A percentile compares a stretch with the other conserved stretches of the same genome.
phyloP scores from a whole-genome alignment of 2,329 filamentous ascomycete species.

The Sporothrix euskadiensis region DNA sequence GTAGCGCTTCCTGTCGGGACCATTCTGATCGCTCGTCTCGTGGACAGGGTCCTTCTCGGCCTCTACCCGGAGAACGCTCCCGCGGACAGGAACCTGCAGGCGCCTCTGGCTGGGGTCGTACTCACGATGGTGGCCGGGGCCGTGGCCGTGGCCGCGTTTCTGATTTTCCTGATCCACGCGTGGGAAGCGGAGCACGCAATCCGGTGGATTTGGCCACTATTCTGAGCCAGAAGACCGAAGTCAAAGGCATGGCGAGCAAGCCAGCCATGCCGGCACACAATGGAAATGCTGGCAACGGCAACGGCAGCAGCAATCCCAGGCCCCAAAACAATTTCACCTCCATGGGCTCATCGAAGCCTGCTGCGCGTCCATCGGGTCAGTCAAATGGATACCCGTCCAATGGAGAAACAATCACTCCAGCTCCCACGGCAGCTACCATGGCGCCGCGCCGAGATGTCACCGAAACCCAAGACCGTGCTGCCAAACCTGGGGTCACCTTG shows the following conservation, averaged over 20 bases:
- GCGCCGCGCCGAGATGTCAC: background rate
- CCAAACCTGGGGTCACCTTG: background rate
- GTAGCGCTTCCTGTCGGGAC: background rate
- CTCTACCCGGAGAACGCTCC: no score
- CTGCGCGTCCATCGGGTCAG: background rate
- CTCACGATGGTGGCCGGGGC: background rate
- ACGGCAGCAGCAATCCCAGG: background rate
- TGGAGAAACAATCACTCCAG: background rate
- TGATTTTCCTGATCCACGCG: background rate
- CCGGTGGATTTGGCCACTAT: background rate
- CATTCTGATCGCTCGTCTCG: background rate
- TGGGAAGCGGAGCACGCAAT: background rate
- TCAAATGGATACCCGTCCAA: background rate
- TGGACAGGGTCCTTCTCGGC: background rate
- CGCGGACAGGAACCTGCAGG: background rate
- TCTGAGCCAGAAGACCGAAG: background rate
- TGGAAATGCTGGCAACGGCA: background rate
- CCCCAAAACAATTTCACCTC: background rate
- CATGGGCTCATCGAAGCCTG: background rate
- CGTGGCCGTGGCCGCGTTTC: background rate
- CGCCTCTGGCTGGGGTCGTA: background rate
- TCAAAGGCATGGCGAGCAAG: background rate
- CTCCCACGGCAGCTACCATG: background rate
- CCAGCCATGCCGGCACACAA: no score
- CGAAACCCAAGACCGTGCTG: background rate